Evolutionary conservation across 179 eudicot species (phyloP), one percentile per base, ranked within the genome.

Genomic region (Silene coronaria): DNA sequence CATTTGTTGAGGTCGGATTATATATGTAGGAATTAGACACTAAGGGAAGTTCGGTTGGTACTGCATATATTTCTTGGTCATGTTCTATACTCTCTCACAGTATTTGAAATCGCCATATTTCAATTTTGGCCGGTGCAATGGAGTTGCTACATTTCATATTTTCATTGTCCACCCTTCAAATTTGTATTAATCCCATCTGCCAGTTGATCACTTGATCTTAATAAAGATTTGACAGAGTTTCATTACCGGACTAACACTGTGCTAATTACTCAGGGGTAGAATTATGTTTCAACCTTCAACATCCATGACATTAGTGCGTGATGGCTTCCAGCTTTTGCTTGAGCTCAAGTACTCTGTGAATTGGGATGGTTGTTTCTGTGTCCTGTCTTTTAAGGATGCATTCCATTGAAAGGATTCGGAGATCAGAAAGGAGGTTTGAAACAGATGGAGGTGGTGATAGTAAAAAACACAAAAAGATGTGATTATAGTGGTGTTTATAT

Each of bases 331-430:
- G 65, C 27, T 38, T 22, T 14, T 32, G 55, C n/a, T 46, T 48
- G 45, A 27, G 32, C 62, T 36, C 53, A 76, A n/a, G 3, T 16
- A 30, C 38, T 28, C 4, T 27, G 9, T 23, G 78, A 7, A 30
- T 45, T 8, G 64, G 70, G 71, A 36, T 22, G 17, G 71, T 28
- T 67, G 55, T 36, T 53, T 67, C 30, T 67, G 53, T 24, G 58
- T 14, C 16, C 57, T 38, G 46, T 38, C 70, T 2, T 9, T 45
- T 13, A 16, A 45, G 46, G 30, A 70, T 71, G 70, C 75, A 38
- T 46, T 67, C 71, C 10, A 38, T 3, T 12, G 28, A 36, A 53
- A 53, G 58, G 58, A 53, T 17, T 53, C 2, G 14, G 28, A 38
- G 13, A 30, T 12, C 46, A 19, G 48, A 10, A 61, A 14, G 14